Evolutionary conservation across 2,329 filamentous ascomycete genomes (phyloP), one percentile per base, ranked within the genome.

Genomic region (Penicillium sp.): DNA sequence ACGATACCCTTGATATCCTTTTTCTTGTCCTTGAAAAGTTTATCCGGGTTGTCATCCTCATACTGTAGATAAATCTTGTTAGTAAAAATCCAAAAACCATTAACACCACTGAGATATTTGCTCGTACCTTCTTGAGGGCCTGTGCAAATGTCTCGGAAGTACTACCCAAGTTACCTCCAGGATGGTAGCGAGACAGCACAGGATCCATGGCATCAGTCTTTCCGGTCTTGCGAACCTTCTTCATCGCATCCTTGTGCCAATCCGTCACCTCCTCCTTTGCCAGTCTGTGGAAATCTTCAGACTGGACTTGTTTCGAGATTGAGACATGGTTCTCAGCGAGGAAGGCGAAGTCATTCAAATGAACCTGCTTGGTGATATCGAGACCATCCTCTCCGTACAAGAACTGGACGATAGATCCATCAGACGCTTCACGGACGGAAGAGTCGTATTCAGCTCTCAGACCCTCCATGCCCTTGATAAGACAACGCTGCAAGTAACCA

Each of bases 401-500:
- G 67, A 98, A 97, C 62, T 98, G 93, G 2, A 98, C 78, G 58
- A 98, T 78, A 2, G 86, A 87, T 16, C 94, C 94, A 63, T 98
- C 94, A 1, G 91, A 84, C 57, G 65, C 62, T 43, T 98, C 91
- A 48, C 93, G 82, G 11, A 98, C 93, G 1, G 90, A 94, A 7
- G 84, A 90, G 59, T 98, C 93, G 63, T 98, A 97, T 46, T 90
- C 83, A 2, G 94, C 89, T 56, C 83, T 85, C 29, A 97, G 75
- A 3, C 93, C 93, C 67, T 98, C 93, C 86, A 98, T 94, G 47
- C 93, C 93, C 72, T 98, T 98, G 72, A 98, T 94, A 48, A 98
- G 77, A 76, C 93, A 98, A 62, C 94, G 79, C 64, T 98, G 93
- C 36, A 98, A 75, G 62, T 98, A 98, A 45, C 93, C 94, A 18